Evolutionary conservation across 345 rosid genomes (phyloP).

Genomic region (Fremontodendron californicum): DNA sequence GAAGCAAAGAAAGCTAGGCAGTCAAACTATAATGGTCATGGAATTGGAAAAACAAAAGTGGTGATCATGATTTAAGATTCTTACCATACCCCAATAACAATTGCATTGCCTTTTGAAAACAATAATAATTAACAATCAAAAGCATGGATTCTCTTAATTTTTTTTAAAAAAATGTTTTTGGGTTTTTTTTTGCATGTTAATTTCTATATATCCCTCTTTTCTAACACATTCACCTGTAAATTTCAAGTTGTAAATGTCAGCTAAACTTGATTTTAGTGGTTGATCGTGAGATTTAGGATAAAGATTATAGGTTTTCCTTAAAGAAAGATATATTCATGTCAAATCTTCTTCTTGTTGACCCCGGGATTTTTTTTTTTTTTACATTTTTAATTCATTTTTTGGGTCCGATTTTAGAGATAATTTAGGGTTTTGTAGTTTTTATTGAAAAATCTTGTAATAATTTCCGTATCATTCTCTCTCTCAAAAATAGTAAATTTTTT

Average conservation of each 20-base stretch:
- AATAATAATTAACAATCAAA: not conserved
- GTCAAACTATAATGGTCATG: not conserved
- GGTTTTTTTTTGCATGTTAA: not conserved
- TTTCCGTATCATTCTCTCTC: too few species aligned
- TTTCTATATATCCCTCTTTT: not conserved
- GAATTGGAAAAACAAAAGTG: not conserved
- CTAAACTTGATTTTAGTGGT: not conserved
- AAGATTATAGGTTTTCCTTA: not conserved
- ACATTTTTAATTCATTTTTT: too few species aligned
- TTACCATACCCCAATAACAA: too few species aligned
- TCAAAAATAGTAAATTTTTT: too few species aligned
- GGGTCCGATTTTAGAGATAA: too few species aligned
- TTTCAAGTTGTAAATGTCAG: not conserved
- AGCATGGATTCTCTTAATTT: not conserved
- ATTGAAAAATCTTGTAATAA: too few species aligned
- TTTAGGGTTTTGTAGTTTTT: too few species aligned
- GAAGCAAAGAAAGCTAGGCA: not conserved
- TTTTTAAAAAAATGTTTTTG: too few species aligned
- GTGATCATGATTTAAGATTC: not conserved
- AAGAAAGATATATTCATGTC: not conserved
- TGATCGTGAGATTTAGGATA: not conserved
- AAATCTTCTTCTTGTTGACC: too few species aligned
- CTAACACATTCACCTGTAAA: not conserved
- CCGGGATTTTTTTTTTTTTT: too few species aligned
- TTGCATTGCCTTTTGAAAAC: not conserved